Base-by-base conservation (phyloP, 805 yeast species). In the Wickerhamiella azyma region DNA sequence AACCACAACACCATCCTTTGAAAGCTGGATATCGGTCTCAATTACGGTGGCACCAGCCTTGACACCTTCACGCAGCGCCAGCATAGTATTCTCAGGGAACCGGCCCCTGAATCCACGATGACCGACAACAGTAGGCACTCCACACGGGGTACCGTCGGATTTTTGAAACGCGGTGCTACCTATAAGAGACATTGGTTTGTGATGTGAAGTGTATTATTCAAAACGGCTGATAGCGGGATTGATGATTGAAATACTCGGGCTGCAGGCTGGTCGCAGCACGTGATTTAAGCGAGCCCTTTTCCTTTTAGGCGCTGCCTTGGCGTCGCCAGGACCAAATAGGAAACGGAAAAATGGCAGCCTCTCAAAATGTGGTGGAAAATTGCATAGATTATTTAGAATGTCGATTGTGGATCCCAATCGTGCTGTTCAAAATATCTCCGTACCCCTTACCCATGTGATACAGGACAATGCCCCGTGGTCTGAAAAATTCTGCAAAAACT, bases 1-100 rank as follows among this genome's bases (percentile, higher is more conserved):
- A 16, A 76, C 75, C 2, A 75, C 68, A 4, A 64, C 64, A n/a
- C 74, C 74, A 53, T 76, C 82, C 2, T 56, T 53, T 1, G 77
- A 64, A 49, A 75, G 64, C 54, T 75, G 81, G 26, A 76, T 59
- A 54, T 76, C 82, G 9, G 77, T 70, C 55, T 75, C 81, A 17
- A 76, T 64, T 19, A 68, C 65, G 40, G 62, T 66, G 9, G 67
- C 68, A 7, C 71, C 71, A 11, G 66, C 70, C 14, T 65, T 68
- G n/a, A 67, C 58, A 1, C 76, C 76, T 21, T 68, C 69, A 13
- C 68, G 57, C 53, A 72, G 69, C 0, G 76, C 74, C 4, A 61
- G 51, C 14, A 68, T 40, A 5, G 75, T 69, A 54, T 72, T 72
- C 49, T 72, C 77, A 13, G 74, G 69, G 48, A 59, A 70, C 37